Evolutionary conservation across 192 early-diverging fungal species (phyloP), one percentile per base, ranked within the genome.

Genomic region (Diversispora epigaea): DNA sequence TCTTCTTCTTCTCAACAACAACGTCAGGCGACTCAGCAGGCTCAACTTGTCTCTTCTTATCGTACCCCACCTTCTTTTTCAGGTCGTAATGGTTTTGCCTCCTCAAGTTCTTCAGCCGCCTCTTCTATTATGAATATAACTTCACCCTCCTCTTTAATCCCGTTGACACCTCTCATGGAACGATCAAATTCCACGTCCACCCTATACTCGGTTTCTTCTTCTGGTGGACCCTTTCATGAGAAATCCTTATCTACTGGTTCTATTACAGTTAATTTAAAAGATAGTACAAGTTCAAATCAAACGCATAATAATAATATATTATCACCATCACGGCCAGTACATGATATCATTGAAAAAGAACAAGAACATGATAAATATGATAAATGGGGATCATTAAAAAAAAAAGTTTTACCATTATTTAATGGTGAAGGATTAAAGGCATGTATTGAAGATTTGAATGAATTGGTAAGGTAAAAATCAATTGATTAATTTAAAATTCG

Each of bases 381-480:
- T 77, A 85, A 86, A 19, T 96, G 95, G 95, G 87, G 88, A 44
- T 81, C 84, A 7, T 57, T 96, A 3, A 88, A 90, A 25, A 81
- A 85, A 25, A 87, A 88, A 21, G 90, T 96, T 4, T 76, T 96
- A 62, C 93, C 95, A 2, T 77, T 96, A 64, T 96, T 96, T 73
- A 94, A 93, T 62, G 95, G 95, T 15, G 91, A 94, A 75, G 87
- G 91, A 0, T 70, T 96, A 62, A 87, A 89, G 50, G 91, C 93
- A 14, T 80, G 88, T 5, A 92, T 96, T 61, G 95, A 96, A 78
- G 93, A 96, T 67, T 77, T 91, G 68, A 93, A 92, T 63, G 93
- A 93, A 39, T 79, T 92, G 47, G 88, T 94, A 45, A 82, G 86
- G 91, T 93, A 82, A 52, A 12, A 39, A 32, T 32, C 25, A 32